Percentiles rank a stretch among this genome's conserved stretches.
Conservation (phyloP, 139 green algal species). For the Chlamydomonas incerta region DNA sequence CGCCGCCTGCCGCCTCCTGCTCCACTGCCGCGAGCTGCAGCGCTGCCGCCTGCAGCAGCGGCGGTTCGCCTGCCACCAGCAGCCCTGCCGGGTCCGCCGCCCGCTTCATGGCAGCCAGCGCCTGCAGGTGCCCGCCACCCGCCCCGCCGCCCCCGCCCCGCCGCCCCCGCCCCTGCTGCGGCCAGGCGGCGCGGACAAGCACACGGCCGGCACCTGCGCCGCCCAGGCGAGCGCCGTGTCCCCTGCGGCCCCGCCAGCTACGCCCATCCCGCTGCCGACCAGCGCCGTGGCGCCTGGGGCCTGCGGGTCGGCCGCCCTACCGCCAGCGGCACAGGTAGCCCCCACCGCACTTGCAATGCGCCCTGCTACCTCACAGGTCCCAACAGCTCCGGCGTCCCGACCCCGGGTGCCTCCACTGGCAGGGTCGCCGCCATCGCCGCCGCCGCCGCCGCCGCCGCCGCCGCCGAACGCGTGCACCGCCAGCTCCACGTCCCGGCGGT, state of each 20-base stretch:
- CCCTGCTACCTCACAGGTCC: no score
- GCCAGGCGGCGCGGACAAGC: no score
- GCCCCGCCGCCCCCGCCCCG: not conserved
- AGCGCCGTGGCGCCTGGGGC: no score
- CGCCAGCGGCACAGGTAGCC: no score
- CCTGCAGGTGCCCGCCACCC: not conserved
- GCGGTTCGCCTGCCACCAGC: not conserved
- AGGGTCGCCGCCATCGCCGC: not conserved
- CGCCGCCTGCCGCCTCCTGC: no score
- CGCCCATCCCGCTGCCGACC: no score
- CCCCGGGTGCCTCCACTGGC: not conserved
- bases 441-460: not conserved
- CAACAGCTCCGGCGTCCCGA: not conserved
- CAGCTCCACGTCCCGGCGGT: not conserved
- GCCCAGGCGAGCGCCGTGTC: no score
- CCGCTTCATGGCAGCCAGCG: not conserved
- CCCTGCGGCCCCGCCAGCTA: no score
- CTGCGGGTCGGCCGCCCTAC: no score
- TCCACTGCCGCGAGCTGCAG: not conserved
- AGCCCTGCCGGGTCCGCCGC: not conserved
- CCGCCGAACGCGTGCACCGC: not conserved
- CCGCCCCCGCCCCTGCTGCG: no score
- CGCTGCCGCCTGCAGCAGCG: not conserved
- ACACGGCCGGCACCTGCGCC: not conserved
- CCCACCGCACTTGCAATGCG: no score